Percentiles rank a stretch among this genome's conserved stretches.
Evolutionary conservation across 257 asterid species (phyloP).

Genomic region (Striga asiatica): DNA sequence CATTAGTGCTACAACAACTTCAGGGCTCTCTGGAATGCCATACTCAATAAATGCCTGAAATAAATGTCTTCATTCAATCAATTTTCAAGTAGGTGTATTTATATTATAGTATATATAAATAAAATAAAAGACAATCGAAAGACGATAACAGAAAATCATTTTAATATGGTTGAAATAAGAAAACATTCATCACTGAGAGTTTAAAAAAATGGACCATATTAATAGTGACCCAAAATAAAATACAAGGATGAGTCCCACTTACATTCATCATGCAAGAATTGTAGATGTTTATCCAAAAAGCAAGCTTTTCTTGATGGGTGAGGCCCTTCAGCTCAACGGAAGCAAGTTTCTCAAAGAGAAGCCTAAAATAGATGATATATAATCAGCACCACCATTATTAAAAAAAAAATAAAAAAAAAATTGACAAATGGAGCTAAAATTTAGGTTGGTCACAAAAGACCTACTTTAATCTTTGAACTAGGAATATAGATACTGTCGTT

Average conservation of each 20-base stretch:
- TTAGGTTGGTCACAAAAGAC: neutral
- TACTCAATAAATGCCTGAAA: slow-evolving; percentile 61
- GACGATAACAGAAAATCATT: too few species aligned
- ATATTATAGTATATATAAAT: too few species aligned
- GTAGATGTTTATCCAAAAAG: slow-evolving; percentile 77
- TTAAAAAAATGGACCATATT: too few species aligned
- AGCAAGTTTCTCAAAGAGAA: slow-evolving; percentile 49
- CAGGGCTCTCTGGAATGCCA: slow-evolving; percentile 64
- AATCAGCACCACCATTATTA: neutral
- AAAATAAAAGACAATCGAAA: too few species aligned
- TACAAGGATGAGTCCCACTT: slow-evolving; percentile 7
- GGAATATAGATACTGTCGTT: slow-evolving; percentile 32
- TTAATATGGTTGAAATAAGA: too few species aligned
- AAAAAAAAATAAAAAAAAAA: neutral
- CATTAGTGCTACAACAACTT: slow-evolving; percentile 57
- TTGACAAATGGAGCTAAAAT: neutral
- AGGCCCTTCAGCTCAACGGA: slow-evolving; percentile 48
- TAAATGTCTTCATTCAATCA: neutral
- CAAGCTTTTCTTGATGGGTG: slow-evolving; percentile 61
- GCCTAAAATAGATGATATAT: slow-evolving; percentile 21
- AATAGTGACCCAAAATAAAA: neutral
- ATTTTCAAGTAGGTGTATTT: too few species aligned
- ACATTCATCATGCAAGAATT: slow-evolving; percentile 90
- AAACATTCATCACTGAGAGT: too few species aligned
- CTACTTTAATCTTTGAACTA: slow-evolving; percentile 60